Base-by-base conservation (phyloP, 208 protist species). In the Leishmania amazonensis region DNA sequence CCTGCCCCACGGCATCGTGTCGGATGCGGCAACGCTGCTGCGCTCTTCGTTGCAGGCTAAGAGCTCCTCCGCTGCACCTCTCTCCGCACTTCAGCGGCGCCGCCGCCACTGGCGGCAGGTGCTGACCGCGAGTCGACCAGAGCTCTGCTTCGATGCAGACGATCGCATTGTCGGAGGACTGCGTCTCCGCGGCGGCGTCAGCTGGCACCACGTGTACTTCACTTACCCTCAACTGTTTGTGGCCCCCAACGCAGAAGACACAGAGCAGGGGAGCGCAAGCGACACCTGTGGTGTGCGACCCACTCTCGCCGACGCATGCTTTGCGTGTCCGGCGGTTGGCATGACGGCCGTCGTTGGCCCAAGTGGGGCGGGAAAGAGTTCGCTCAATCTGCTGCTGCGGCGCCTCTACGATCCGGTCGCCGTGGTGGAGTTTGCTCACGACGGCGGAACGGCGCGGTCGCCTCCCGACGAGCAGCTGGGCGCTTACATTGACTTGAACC, bases 361-460 rank as follows among this genome's bases (percentile, higher is more conserved):
- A 40, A 93, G 87, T 40, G 96, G 96, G 21, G 90, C 88, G 40
- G 96, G 96, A 40, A 98, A 98, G 86, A 93, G 85, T 51, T 96
- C 94, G 8, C 65, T 95, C 8, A 78, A 91, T 9, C 15, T 71
- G 60, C 85, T 98, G 76, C 77, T 98, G 40, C 88, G 88, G 62
- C 92, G 95, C 51, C 84, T 92, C 51, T 98, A 96, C 83, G 91
- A 97, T 58, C 89, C 92, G 4, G 47, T 94, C 24, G 72, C 78
- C 0, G 81, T 88, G 7, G 40, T 83, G 24, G 68, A 74, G 40
- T 51, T 28, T 67, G 57, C 17, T 21, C 68, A 19, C 45, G 45
- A 21, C 21, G 11, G 24, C 17, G 28, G 24, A 53, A 31, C 28
- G 28, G 68, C 3, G 21, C 24, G 45, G 24, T 74, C 68, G 21